These are phyloP conservation scores for Teratosphaeria viscida DNA, from an alignment of 2,329 filamentous ascomycete species.

Conservation along the genomic window DNA sequence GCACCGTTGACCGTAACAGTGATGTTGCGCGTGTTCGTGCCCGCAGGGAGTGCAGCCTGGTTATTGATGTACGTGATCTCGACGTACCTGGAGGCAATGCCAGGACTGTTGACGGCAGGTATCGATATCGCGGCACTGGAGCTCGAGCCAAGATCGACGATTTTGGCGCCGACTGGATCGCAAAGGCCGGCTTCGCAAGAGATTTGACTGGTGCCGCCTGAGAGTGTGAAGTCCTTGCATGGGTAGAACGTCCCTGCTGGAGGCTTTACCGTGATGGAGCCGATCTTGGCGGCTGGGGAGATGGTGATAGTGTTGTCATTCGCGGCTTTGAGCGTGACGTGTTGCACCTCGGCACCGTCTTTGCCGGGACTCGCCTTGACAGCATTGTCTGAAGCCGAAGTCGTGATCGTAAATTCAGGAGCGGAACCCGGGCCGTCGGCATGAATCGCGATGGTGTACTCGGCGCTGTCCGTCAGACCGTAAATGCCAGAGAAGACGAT, in stretches of 20 bases:
- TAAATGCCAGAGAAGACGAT: slow-evolving; percentile 14
- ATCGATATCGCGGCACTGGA: slow-evolving; percentile 29
- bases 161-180: slow-evolving; percentile 34
- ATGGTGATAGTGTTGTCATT: slow-evolving; percentile 21
- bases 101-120: not conserved
- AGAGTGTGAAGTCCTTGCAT: slow-evolving; percentile 27
- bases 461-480: slow-evolving; percentile 20
- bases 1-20: slow-evolving; percentile 40
- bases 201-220: slow-evolving; percentile 26
- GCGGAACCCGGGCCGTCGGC: slow-evolving; percentile 2
- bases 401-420: not conserved
- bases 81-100: slow-evolving; percentile 26
- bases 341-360: not conserved
- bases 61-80: slow-evolving; percentile 45
- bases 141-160: slow-evolving; percentile 28
- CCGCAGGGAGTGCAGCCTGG: slow-evolving; percentile 34
- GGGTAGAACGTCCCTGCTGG: slow-evolving; percentile 32
- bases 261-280: slow-evolving; percentile 14
- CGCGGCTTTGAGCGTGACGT: slow-evolving; percentile 15
- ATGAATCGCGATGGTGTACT: slow-evolving; percentile 15
- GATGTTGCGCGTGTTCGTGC: slow-evolving; percentile 41
- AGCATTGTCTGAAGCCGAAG: not conserved
- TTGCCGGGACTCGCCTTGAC: not conserved
- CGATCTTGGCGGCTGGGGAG: slow-evolving; percentile 6
- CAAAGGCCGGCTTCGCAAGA: slow-evolving; percentile 33